phyloP scores from a whole-genome alignment of 2,329 filamentous ascomycete genomes.

The Fusarium scirpi region DNA sequence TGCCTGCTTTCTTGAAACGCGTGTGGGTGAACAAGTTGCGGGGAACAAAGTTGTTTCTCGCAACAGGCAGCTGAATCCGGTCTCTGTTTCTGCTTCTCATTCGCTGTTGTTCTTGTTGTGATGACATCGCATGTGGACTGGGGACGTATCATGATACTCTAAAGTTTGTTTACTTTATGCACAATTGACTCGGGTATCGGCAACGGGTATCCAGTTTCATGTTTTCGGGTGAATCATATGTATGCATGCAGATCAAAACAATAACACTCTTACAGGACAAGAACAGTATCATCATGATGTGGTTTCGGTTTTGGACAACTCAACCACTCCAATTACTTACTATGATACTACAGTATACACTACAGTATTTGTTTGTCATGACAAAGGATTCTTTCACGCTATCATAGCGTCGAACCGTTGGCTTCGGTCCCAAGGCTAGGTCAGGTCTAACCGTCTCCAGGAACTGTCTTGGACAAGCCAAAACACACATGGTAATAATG shows the following conservation, averaged over 20 bases:
- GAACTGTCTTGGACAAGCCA: conserved; percentile 6
- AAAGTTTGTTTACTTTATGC: conserved; percentile 35
- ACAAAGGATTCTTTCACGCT: conserved; percentile 4
- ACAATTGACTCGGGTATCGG: conserved; percentile 18
- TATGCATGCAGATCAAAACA: conserved; percentile 1
- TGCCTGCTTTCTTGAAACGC: conserved; percentile 12
- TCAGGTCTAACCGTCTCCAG: conserved; percentile 5
- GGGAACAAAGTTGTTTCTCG: conserved; percentile 27
- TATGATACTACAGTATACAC: not conserved
- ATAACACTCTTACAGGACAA: not conserved
- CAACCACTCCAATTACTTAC: not conserved
- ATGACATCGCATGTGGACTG: conserved; percentile 3
- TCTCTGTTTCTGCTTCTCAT: conserved; percentile 24
- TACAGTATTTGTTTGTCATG: conserved; percentile 14
- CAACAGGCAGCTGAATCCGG: conserved; percentile 8
- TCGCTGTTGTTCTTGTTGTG: conserved; percentile 28
- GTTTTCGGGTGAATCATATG: conserved; percentile 19
- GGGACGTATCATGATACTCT: conserved; percentile 25
- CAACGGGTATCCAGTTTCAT: not conserved
- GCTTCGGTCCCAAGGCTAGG: not conserved
- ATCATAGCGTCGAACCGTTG: conserved; percentile 16
- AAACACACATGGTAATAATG: conserved; percentile 29
- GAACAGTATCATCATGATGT: conserved; percentile 24
- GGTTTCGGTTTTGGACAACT: conserved; percentile 2
- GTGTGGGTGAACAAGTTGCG: conserved; percentile 36